phyloP scores from a whole-genome alignment of 1,139 yeast genomes.

The Taiozyma sp. region DNA sequence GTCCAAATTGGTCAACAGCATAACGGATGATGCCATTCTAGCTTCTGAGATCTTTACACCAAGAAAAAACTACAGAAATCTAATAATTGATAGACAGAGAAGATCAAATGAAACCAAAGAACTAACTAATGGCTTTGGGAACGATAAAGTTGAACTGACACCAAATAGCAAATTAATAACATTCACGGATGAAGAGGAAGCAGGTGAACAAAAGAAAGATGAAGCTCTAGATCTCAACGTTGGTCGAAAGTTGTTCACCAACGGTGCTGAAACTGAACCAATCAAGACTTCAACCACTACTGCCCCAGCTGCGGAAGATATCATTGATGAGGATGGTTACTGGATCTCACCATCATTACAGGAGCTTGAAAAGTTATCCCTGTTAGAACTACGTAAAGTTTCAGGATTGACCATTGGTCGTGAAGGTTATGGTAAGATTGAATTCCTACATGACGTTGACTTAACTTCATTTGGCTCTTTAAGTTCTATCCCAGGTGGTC shows the following conservation, averaged over 20 bases:
- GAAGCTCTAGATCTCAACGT: conserved; percentile 1
- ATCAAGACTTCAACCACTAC: neutral
- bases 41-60: conserved; percentile 74
- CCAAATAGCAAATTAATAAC: conserved; percentile 10
- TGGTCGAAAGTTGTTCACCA: conserved; percentile 4
- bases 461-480: conserved; percentile 58
- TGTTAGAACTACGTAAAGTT: conserved; percentile 64
- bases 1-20: conserved; percentile 28
- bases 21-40: conserved; percentile 63
- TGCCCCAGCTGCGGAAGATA: conserved; percentile 2
- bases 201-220: neutral
- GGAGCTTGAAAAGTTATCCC: conserved; percentile 53
- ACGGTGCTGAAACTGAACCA: neutral
- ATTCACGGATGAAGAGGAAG: conserved; percentile 14
- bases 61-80: conserved; percentile 49
- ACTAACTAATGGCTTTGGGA: neutral
- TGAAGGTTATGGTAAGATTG: conserved; percentile 69
- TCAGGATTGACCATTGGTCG: conserved; percentile 74
- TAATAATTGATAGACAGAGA: conserved; percentile 45
- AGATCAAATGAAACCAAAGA: conserved; percentile 12
- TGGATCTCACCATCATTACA: conserved; percentile 81
- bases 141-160: conserved; percentile 15
- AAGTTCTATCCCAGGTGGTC: conserved; percentile 59
- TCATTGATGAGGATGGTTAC: conserved; percentile 63
- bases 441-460: conserved; percentile 80